These are phyloP conservation scores for Amphirosellinia nigrospora DNA, from an alignment of 495 filamentous ascomycete species.

Conservation along the genomic window DNA sequence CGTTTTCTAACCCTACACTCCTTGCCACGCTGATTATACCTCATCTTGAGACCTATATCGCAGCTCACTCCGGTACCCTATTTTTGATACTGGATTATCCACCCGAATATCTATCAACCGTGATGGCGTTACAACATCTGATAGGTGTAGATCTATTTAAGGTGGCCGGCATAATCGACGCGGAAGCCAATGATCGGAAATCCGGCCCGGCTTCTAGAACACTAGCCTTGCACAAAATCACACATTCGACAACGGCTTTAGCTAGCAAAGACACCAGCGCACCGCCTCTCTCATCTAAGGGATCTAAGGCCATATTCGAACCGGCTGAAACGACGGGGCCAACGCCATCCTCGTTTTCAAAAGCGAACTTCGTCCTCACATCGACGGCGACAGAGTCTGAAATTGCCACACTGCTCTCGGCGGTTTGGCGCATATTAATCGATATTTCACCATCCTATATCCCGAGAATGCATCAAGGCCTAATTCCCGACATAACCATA, in stretches of 20 bases:
- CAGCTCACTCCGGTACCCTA: constrained; percentile 43
- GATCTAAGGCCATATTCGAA: constrained; percentile 17
- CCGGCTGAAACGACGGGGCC: not conserved
- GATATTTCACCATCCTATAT: constrained; percentile 45
- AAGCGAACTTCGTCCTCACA: constrained; percentile 51
- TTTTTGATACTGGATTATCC: constrained; percentile 57
- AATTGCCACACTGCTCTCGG: constrained; percentile 45
- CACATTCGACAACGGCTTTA: constrained; percentile 7
- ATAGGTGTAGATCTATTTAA: constrained; percentile 50
- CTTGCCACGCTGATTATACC: constrained; percentile 54
- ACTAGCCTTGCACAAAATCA: constrained; percentile 11
- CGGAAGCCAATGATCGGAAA: constrained; percentile 33
- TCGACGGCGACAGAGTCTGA: constrained; percentile 48
- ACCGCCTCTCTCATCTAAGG: constrained; percentile 26
- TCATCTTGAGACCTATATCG: constrained; percentile 52
- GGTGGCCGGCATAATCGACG: constrained; percentile 50
- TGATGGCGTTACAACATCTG: constrained; percentile 50
- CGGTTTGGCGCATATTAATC: constrained; percentile 49
- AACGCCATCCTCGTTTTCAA: constrained; percentile 40
- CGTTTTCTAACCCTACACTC: constrained; percentile 49
- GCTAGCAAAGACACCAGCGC: constrained; percentile 6
- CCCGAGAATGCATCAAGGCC: constrained; percentile 31
- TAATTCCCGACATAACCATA: not conserved
- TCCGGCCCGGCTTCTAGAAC: constrained; percentile 19
- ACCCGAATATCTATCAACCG: constrained; percentile 51